These are phyloP conservation scores for Albugo candida DNA, from an alignment of 352 stramenopile genomes.

Conservation along the genomic window DNA sequence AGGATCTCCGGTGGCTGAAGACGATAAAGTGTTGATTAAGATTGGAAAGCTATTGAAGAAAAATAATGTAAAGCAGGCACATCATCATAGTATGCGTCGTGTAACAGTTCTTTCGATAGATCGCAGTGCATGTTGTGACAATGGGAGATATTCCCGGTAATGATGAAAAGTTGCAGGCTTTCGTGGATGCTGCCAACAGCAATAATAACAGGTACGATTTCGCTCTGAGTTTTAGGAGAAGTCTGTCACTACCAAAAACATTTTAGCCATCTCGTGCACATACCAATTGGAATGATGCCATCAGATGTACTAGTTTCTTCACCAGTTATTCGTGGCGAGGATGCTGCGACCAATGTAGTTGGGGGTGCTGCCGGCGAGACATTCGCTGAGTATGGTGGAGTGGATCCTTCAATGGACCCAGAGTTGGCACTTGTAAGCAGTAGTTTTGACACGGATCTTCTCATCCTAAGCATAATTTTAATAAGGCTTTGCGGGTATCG, in stretches of 20 bases:
- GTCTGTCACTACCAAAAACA: neutral
- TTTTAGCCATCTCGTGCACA: conserved; percentile 86
- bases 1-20: conserved; percentile 81
- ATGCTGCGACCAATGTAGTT: conserved; percentile 22
- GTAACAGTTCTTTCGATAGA: conserved; percentile 17
- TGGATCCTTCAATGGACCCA: conserved; percentile 97
- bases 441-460: neutral
- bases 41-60: conserved; percentile 97
- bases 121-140: conserved; percentile 95
- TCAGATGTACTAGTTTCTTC: conserved; percentile 94
- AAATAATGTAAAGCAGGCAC: conserved; percentile 78
- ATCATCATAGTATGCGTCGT: neutral
- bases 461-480: neutral
- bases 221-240: neutral
- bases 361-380: conserved; percentile 21
- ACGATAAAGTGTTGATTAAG: conserved; percentile 84
- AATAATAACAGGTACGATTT: conserved; percentile 57
- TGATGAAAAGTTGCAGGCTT: conserved; percentile 71
- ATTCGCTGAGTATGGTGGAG: conserved; percentile 90
- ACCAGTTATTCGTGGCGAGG: conserved; percentile 84
- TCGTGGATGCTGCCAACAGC: conserved; percentile 87
- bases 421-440: conserved; percentile 89
- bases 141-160: conserved; percentile 92
- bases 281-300: conserved; percentile 90
- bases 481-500: conserved; percentile 84